Base-by-base conservation (phyloP, 78 protist species). In the Monocercomonoides exilis region DNA sequence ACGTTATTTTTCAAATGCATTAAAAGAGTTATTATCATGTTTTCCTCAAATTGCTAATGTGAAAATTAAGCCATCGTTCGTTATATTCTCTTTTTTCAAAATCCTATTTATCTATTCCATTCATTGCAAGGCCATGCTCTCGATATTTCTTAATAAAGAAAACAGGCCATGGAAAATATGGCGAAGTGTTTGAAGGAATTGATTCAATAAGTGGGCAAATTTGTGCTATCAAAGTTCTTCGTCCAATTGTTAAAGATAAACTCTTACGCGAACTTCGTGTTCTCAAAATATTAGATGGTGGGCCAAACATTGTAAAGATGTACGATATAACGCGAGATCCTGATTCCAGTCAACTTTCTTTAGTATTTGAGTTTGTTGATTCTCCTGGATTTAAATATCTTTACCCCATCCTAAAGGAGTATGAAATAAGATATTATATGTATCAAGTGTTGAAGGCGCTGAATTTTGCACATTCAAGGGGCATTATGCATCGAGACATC, bases 141-240 rank as follows among this genome's bases (percentile, higher is more conserved):
- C n/a, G n/a, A n/a, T n/a, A n/a, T n/a, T n/a, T n/a, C n/a, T n/a
- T 98, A n/a, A 88, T 92, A 2, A 90, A 95, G 35, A 97, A 97
- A 81, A 84, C 98, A 34, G 99, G 99, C 36, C 93, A 99, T 21
- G 99, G 99, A 44, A 99, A 99, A 93, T 99, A 98, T 92, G 87
- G 94, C 45, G 99, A 99, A 80, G 99, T 99, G 29, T 99, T 99
- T 84, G 96, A 95, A 80, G 99, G 99, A 21, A 43, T 91, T 32
- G 91, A 94, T 77, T 35, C 84, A 3, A n/a, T n/a, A 64, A 91
- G 41, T 38, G 86, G 91, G 41, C 85, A 81, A 36, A 84, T 77
- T 41, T 89, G 91, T 36, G 88, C 90, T n/a, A 87, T 94, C 45
- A 94, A 94, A 84, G 91, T 91, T 35, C 88, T 94, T 45, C 90